These are phyloP conservation scores for Xylaria venustula DNA, from an alignment of 495 filamentous ascomycete genomes.

Conservation along the genomic window DNA sequence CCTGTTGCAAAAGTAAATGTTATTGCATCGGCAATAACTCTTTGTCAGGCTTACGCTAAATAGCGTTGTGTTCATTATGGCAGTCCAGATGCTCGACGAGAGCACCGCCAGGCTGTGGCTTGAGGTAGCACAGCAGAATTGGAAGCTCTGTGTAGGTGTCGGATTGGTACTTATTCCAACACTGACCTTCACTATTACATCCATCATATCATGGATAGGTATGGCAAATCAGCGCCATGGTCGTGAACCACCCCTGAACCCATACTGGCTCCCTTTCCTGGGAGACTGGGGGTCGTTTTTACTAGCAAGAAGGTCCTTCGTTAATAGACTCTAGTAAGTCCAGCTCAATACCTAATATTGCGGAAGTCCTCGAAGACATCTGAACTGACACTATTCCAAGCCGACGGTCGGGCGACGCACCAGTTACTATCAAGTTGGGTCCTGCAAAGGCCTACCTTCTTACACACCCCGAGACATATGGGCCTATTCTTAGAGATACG, in stretches of 20 bases:
- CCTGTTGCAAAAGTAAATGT: not conserved
- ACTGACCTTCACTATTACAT: not conserved
- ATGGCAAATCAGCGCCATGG: too few species aligned
- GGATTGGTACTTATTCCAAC: not conserved
- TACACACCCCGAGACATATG: not conserved
- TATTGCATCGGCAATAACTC: too few species aligned
- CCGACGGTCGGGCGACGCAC: not conserved
- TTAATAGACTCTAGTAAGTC: not conserved
- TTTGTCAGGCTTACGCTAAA: not conserved
- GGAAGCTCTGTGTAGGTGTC: not conserved
- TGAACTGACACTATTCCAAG: not conserved
- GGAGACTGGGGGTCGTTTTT: not conserved
- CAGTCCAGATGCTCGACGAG: not conserved
- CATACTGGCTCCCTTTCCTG: not conserved
- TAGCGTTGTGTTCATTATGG: not conserved
- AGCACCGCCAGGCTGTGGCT: not conserved
- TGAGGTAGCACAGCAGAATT: not conserved
- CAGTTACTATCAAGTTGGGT: not conserved
- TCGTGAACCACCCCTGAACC: not conserved
- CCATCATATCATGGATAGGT: not conserved
- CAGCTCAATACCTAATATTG: not conserved
- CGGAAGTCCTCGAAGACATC: not conserved
- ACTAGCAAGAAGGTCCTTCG: not conserved
- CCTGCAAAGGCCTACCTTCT: not conserved
- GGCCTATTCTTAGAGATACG: not conserved